Conservation (phyloP, 2,329 filamentous ascomycete species). For the Clonostachys byssicola region DNA sequence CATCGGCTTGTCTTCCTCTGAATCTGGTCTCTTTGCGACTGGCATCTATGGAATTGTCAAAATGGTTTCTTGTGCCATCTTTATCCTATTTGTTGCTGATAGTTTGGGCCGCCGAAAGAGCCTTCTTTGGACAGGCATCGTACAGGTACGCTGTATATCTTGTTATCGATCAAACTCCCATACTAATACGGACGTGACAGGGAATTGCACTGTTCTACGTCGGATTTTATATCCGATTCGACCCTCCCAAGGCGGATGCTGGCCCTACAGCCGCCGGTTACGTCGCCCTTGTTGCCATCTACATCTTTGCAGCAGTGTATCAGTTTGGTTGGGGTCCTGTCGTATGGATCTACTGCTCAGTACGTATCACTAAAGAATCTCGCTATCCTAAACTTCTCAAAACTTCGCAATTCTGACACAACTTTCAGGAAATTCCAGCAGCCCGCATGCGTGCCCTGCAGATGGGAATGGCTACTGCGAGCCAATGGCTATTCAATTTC, state of each 20-base stretch:
- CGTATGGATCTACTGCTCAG: too few relatives aligned
- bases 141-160: not conserved
- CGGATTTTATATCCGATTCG: not conserved
- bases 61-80: slow-evolving; percentile 30
- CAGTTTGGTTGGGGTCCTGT: too few relatives aligned
- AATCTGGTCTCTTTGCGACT: slow-evolving; percentile 42
- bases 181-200: not conserved
- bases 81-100: slow-evolving; percentile 19
- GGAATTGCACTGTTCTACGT: not conserved
- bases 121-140: not conserved
- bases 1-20: slow-evolving; percentile 33
- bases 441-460: too few relatives aligned
- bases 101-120: slow-evolving; percentile 46
- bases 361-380: too few relatives aligned
- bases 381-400: too few relatives aligned
- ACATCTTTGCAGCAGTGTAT: too few relatives aligned
- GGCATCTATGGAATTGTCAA: slow-evolving; percentile 55
- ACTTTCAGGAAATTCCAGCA: too few relatives aligned
- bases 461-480: too few relatives aligned
- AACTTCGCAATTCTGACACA: too few relatives aligned
- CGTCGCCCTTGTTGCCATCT: too few relatives aligned
- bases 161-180: not conserved
- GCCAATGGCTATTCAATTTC: too few relatives aligned
- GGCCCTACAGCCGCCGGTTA: not conserved
- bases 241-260: not conserved